Evolutionary conservation across 352 stramenopile species (phyloP).

Genomic region (Pythium myriotylum): DNA sequence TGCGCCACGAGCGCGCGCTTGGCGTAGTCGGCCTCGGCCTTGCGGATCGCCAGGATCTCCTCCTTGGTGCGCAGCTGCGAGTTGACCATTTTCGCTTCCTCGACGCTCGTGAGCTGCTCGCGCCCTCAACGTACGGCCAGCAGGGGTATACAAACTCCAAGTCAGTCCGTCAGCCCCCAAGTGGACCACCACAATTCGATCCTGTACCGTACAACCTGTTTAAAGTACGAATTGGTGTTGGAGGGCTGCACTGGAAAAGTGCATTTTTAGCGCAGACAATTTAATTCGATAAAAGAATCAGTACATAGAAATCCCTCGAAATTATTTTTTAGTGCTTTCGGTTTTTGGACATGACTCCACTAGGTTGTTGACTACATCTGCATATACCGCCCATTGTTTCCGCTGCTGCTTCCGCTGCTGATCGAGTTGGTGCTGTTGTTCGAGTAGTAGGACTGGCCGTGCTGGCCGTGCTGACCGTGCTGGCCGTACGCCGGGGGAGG

Average conservation of each 20-base stretch:
- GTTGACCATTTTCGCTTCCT: constrained; percentile 45
- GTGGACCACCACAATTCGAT: constrained; percentile 13
- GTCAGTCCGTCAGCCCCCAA: constrained; percentile 1
- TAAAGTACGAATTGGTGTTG: constrained; percentile 3
- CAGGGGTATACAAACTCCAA: constrained; percentile 5
- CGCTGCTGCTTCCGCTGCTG: constrained; percentile 11
- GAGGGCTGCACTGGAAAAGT: background rate
- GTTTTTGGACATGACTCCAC: background rate
- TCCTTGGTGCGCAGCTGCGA: constrained; percentile 82
- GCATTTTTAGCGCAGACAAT: background rate
- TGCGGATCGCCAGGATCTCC: constrained; percentile 78
- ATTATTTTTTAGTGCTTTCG: background rate
- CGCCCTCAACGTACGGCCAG: background rate
- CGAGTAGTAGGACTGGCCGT: background rate
- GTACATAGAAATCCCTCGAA: background rate
- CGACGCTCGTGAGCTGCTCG: background rate
- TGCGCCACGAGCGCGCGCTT: constrained; percentile 76
- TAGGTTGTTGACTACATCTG: constrained; percentile 29
- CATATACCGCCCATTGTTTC: constrained; percentile 35
- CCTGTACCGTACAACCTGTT: background rate
- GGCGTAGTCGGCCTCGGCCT: constrained; percentile 76
- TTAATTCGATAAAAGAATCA: constrained; percentile 1
- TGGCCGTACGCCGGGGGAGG: constrained; percentile 4
- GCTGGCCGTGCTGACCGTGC: background rate
- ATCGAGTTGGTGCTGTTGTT: constrained; percentile 5